Conservation (phyloP, 108 stramenopile genomes). For the Discostella stelligeroides region DNA sequence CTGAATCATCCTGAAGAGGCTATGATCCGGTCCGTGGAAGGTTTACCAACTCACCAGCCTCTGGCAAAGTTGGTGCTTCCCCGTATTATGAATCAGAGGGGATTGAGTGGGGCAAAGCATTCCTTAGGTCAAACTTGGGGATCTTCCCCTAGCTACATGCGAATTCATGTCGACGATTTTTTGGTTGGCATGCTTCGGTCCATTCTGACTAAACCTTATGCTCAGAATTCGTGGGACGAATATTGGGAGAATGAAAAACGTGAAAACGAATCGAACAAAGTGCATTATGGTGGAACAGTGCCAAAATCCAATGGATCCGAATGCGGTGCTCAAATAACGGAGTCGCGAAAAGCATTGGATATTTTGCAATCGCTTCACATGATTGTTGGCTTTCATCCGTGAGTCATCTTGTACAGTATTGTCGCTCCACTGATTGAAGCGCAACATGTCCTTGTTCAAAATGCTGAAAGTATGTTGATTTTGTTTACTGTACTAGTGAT, state of each 20-base stretch:
- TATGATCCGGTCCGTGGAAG: slow-evolving; percentile 49
- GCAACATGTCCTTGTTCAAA: not conserved
- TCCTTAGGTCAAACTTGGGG: no score
- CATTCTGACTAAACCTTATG: not conserved
- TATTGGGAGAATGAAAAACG: slow-evolving; percentile 39
- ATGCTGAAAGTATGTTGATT: no score
- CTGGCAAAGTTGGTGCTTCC: slow-evolving; percentile 56
- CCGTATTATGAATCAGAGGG: not conserved
- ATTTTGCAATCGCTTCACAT: slow-evolving; percentile 36
- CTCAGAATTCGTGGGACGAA: slow-evolving; percentile 29
- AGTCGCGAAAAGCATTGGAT: slow-evolving; percentile 32
- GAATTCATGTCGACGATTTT: slow-evolving; percentile 55
- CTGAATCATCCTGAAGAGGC: slow-evolving; percentile 63
- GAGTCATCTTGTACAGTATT: no score
- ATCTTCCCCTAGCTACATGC: slow-evolving; percentile 46
- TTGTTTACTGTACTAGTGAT: slow-evolving; percentile 29
- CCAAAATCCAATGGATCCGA: slow-evolving; percentile 7
- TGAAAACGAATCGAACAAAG: slow-evolving; percentile 21
- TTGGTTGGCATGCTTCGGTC: slow-evolving; percentile 49
- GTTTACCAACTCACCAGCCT: slow-evolving; percentile 62
- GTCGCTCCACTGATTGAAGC: no score
- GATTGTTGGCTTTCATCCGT: slow-evolving; percentile 89
- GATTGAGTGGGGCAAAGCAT: no score
- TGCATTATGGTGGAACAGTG: slow-evolving; percentile 35
- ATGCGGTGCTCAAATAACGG: slow-evolving; percentile 27